These are phyloP conservation scores for Malus hybrid DNA, from an alignment of 331 rosid species.

Conservation along the genomic window DNA sequence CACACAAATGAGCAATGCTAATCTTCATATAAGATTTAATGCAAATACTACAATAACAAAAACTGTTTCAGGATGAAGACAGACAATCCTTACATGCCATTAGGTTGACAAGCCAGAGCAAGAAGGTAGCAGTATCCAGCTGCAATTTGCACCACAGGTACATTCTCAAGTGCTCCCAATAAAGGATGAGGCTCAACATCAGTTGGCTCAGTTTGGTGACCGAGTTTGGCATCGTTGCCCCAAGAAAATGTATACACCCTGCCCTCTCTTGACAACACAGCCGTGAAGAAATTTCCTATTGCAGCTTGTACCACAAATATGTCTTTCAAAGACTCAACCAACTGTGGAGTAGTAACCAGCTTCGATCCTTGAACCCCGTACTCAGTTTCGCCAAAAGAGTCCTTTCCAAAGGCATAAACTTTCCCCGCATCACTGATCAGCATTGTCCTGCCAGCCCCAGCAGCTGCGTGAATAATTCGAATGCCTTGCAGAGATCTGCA, in stretches of 20 bases:
- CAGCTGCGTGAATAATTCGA: constrained; percentile 83
- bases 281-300: constrained; percentile 92
- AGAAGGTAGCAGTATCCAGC: constrained; percentile 98
- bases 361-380: constrained; percentile 61
- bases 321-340: constrained; percentile 71
- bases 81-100: constrained; percentile 68
- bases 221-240: constrained; percentile 74
- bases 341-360: constrained; percentile 48
- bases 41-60: neutral
- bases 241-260: constrained; percentile 86
- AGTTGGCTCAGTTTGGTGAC: constrained; percentile 71
- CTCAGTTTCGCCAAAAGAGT: constrained; percentile 82
- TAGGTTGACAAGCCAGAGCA: constrained; percentile 91
- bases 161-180: constrained; percentile 75
- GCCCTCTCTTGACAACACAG: constrained; percentile 95
- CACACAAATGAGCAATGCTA: neutral
- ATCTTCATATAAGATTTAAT: neutral
- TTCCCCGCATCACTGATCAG: constrained; percentile 79
- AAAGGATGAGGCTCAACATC: constrained; percentile 72
- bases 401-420: constrained; percentile 87
- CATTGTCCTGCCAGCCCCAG: constrained; percentile 86
- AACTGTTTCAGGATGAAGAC: neutral
- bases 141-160: constrained; percentile 90
- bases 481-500: constrained; percentile 90
- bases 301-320: constrained; percentile 96